phyloP scores from a whole-genome alignment of 2,329 filamentous ascomycete genomes.

The Microcyclospora tardicrescens region DNA sequence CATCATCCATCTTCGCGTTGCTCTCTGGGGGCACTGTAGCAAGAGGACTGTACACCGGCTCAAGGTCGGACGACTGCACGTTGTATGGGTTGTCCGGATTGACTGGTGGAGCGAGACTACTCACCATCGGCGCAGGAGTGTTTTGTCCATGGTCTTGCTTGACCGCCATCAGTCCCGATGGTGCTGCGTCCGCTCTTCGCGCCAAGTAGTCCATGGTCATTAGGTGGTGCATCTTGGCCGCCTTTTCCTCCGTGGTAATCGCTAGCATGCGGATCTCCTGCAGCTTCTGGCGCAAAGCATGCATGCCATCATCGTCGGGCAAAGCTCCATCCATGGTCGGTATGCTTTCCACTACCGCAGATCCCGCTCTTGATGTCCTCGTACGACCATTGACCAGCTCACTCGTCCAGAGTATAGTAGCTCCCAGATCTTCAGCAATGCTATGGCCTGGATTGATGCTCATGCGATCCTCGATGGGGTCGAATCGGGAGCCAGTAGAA shows the following conservation, averaged over 20 bases:
- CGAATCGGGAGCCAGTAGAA: too few species aligned
- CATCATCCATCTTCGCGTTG: slow-evolving; percentile 23
- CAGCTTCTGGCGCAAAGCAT: slow-evolving; percentile 32
- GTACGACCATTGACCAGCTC: too few species aligned
- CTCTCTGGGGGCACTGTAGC: slow-evolving; percentile 7
- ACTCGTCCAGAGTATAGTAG: too few species aligned
- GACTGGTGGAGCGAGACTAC: slow-evolving; percentile 6
- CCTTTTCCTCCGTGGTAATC: slow-evolving; percentile 35
- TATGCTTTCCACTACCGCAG: neutral
- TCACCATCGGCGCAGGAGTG: neutral
- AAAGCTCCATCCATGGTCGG: slow-evolving; percentile 17
- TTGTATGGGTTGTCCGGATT: slow-evolving; percentile 26
- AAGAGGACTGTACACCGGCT: slow-evolving; percentile 21
- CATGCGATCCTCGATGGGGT: neutral
- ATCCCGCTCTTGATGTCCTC: neutral
- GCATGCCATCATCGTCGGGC: slow-evolving; percentile 40
- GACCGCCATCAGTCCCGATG: slow-evolving; percentile 2
- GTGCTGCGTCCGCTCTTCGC: slow-evolving; percentile 7
- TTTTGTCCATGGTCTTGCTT: neutral
- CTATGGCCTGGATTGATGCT: slow-evolving; percentile 14
- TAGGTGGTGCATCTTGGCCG: slow-evolving; percentile 34
- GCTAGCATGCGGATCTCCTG: slow-evolving; percentile 34
- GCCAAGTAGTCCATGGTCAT: slow-evolving; percentile 36
- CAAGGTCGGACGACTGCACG: slow-evolving; percentile 20
- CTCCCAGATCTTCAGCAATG: slow-evolving; percentile 7